A percentile compares a stretch with the other conserved stretches of the same genome.
phyloP scores from a whole-genome alignment of 805 yeast genomes.

The Lipomyces yamadae region DNA sequence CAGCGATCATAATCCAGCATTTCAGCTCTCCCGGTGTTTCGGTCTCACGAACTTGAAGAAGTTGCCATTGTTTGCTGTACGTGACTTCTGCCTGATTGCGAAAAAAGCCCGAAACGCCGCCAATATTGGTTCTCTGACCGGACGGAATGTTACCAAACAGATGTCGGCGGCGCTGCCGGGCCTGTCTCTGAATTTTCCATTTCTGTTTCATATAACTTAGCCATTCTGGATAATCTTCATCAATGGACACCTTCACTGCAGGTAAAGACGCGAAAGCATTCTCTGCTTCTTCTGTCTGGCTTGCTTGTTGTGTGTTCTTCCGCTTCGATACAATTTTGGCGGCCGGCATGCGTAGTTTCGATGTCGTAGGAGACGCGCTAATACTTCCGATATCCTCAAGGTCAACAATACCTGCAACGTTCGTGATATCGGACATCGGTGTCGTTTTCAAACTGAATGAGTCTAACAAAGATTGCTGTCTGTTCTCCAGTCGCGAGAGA shows the following conservation, averaged over 20 bases:
- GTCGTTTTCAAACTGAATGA: conserved; percentile 58
- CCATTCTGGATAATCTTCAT: conserved; percentile 51
- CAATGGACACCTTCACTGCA: conserved; percentile 42
- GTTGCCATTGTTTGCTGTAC: conserved; percentile 82
- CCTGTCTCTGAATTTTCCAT: conserved; percentile 80
- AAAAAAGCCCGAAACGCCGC: conserved; percentile 68
- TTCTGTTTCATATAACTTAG: conserved; percentile 79
- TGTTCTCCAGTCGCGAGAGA: conserved; percentile 60
- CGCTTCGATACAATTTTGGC: conserved; percentile 51
- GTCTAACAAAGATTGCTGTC: conserved; percentile 66
- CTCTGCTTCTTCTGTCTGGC: conserved; percentile 40
- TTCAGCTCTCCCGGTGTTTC: conserved; percentile 73
- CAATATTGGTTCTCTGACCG: conserved; percentile 47
- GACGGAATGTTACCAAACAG: conserved; percentile 73
- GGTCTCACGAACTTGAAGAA: conserved; percentile 69
- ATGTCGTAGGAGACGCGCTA: neutral
- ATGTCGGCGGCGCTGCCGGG: conserved; percentile 70
- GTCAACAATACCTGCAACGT: conserved; percentile 38
- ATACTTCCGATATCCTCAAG: conserved; percentile 39
- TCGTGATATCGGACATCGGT: conserved; percentile 49
- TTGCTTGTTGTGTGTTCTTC: conserved; percentile 41
- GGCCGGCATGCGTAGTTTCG: conserved; percentile 37
- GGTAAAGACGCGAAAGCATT: conserved; percentile 55
- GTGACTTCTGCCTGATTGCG: conserved; percentile 73
- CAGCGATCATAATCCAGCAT: conserved; percentile 70